phyloP scores from a whole-genome alignment of 108 stramenopile species.

The Cylindrotheca fusiformis region DNA sequence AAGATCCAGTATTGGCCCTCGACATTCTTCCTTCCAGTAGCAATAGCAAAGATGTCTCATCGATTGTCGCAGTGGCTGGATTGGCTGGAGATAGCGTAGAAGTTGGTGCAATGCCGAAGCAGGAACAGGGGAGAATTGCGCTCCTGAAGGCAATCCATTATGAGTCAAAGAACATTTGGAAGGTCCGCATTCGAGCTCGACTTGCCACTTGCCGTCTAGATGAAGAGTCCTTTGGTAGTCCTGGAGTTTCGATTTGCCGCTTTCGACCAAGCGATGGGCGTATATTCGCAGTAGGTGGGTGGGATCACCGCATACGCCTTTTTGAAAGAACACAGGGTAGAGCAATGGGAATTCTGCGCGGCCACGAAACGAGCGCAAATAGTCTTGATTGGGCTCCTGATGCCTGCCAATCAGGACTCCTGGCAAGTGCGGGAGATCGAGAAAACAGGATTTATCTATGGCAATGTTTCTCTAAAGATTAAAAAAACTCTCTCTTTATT shows the following conservation, averaged over 20 bases:
- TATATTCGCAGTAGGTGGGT: conserved; percentile 80
- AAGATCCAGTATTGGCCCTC: conserved; percentile 71
- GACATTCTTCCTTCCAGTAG: conserved; percentile 52
- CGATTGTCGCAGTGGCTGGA: conserved; percentile 68
- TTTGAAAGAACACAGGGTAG: conserved; percentile 50
- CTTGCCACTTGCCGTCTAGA: conserved; percentile 57
- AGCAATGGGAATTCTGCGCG: conserved; percentile 67
- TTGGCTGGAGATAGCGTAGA: conserved; percentile 74
- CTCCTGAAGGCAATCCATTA: conserved; percentile 48
- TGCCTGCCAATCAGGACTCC: conserved; percentile 50
- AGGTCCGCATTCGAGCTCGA: conserved; percentile 35
- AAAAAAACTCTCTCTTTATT: neutral
- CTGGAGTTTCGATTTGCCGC: conserved; percentile 64
- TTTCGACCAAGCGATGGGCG: conserved; percentile 76
- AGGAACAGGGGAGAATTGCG: conserved; percentile 55
- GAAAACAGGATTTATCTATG: conserved; percentile 65
- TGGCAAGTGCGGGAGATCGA: conserved; percentile 62
- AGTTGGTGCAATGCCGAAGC: conserved; percentile 38
- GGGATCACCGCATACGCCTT: conserved; percentile 76
- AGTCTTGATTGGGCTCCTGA: conserved; percentile 78
- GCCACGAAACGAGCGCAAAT: conserved; percentile 54
- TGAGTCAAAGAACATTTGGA: conserved; percentile 3
- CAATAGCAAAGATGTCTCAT: neutral
- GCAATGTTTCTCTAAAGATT: conserved; percentile 36
- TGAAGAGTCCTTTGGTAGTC: conserved; percentile 46